Evolutionary conservation across 768 basidiomycete genomes (phyloP).

Genomic region (Tylopilus felleus): DNA sequence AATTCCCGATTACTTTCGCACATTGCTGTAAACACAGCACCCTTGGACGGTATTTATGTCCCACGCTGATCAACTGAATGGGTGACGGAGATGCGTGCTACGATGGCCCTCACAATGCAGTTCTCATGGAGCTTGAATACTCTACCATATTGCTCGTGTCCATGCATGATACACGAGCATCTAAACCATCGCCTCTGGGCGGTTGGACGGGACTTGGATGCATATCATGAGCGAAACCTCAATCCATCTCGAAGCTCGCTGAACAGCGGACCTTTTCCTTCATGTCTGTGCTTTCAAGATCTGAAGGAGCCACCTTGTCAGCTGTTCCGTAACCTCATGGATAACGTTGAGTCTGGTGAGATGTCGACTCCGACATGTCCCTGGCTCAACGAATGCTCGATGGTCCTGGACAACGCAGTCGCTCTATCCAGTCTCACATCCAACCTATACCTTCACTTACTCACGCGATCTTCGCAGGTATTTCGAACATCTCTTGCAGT

Average conservation of each 20-base stretch:
- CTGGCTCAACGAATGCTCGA: not conserved
- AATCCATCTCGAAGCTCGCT: too few relatives aligned
- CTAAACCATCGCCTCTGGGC: too few relatives aligned
- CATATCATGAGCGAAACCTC: too few relatives aligned
- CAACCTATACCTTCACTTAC: not conserved
- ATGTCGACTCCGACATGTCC: not conserved
- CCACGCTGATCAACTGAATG: slow-evolving; percentile 27
- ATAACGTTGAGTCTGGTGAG: slow-evolving; percentile 2
- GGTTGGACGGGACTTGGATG: too few relatives aligned
- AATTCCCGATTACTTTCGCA: too few relatives aligned
- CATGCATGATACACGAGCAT: too few relatives aligned
- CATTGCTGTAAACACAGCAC: too few relatives aligned
- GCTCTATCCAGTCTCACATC: not conserved
- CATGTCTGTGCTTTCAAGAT: too few relatives aligned
- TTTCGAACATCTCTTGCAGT: not conserved
- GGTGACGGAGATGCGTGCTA: slow-evolving; percentile 92
- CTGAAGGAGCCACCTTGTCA: slow-evolving; percentile 43
- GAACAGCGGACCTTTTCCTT: too few relatives aligned
- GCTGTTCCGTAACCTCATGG: slow-evolving; percentile 28
- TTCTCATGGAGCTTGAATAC: too few relatives aligned
- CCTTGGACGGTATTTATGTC: too few relatives aligned
- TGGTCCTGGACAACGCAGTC: not conserved
- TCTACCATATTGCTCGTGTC: too few relatives aligned
- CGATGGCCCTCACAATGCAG: slow-evolving; percentile 80
- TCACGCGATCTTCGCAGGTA: not conserved